Conservation (phyloP, 2,329 filamentous ascomycete genomes). For the Phoma herbarum region DNA sequence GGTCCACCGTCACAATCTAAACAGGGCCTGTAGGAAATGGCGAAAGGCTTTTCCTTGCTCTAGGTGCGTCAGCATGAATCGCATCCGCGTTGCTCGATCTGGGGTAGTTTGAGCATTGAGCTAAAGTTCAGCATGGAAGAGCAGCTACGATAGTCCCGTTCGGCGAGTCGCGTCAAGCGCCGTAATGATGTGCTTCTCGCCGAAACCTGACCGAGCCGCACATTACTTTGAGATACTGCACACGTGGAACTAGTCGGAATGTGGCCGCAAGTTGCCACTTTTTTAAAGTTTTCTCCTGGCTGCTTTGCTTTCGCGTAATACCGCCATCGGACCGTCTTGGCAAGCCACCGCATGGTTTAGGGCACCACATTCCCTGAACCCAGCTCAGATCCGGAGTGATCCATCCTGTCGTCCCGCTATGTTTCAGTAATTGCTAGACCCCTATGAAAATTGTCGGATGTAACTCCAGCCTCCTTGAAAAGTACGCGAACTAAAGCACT, state of each 20-base stretch:
- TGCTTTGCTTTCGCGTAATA: conserved; percentile 27
- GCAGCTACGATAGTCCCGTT: conserved; percentile 25
- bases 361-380: conserved; percentile 15
- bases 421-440: conserved; percentile 21
- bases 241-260: conserved; percentile 34
- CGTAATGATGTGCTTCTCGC: conserved; percentile 30
- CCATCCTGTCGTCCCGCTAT: conserved; percentile 27
- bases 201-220: conserved; percentile 43
- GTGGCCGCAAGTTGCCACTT: conserved; percentile 42
- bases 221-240: conserved; percentile 23
- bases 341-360: conserved; percentile 26
- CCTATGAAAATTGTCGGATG: conserved; percentile 32
- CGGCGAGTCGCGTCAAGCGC: conserved; percentile 36
- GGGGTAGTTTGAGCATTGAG: conserved; percentile 34
- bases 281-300: conserved; percentile 35
- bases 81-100: conserved; percentile 37
- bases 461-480: conserved; percentile 24
- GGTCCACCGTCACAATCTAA: conserved; percentile 40
- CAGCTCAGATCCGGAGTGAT: conserved; percentile 31
- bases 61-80: conserved; percentile 44
- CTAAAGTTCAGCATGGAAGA: conserved; percentile 30
- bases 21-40: conserved; percentile 35
- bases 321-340: conserved; percentile 37
- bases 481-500: conserved; percentile 11
- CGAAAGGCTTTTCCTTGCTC: conserved; percentile 36